Conservation (phyloP, 2,329 filamentous ascomycete species). For the Apiospora rasikravindrae region DNA sequence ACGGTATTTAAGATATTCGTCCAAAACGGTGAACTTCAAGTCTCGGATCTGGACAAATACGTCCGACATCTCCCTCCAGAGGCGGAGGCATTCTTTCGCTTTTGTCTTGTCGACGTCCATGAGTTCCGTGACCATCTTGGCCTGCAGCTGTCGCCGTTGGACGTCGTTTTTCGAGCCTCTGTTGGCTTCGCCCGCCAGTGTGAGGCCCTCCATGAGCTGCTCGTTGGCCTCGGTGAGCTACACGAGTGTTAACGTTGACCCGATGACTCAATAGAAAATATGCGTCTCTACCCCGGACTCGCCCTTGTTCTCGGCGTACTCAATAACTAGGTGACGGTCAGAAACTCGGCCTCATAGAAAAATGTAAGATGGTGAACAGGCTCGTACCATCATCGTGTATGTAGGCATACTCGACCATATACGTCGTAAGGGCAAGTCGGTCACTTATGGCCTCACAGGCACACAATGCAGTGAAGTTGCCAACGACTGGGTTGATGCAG, state of each 20-base stretch:
- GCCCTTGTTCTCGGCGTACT: not conserved
- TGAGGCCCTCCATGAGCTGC: not conserved
- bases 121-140: not conserved
- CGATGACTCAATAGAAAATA: not conserved
- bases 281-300: not conserved
- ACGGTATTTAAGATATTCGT: not conserved
- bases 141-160: not conserved
- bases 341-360: too few species aligned
- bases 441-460: not conserved
- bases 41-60: slow-evolving; percentile 5
- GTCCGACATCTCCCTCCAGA: slow-evolving; percentile 5
- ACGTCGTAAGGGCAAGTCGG: not conserved
- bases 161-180: not conserved
- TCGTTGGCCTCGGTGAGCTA: not conserved
- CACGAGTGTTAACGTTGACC: not conserved
- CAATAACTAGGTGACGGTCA: not conserved
- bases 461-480: not conserved
- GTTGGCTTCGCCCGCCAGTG: not conserved
- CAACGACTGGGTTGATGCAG: not conserved
- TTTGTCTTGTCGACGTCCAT: not conserved
- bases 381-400: not conserved
- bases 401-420: not conserved
- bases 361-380: too few species aligned
- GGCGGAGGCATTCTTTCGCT: not conserved
- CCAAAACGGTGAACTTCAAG: not conserved